phyloP scores from a whole-genome alignment of 2,329 filamentous ascomycete genomes.

The Penicillium sp. region DNA sequence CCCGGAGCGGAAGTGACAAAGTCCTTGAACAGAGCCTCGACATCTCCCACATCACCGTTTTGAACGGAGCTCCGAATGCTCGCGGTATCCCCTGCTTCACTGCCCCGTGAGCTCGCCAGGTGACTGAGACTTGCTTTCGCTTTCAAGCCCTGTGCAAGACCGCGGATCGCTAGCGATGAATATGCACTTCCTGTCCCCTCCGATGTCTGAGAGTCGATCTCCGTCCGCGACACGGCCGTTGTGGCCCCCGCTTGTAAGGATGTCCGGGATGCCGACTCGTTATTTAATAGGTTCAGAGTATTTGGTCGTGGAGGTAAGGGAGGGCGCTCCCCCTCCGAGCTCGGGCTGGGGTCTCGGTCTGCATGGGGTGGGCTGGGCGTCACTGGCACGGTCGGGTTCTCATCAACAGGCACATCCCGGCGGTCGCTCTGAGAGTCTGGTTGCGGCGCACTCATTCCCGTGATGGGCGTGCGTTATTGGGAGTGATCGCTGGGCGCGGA shows the following conservation, averaged over 20 bases:
- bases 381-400: constrained; percentile 8
- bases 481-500: constrained; percentile 20
- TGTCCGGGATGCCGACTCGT: constrained; percentile 34
- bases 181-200: constrained; percentile 68
- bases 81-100: constrained; percentile 50
- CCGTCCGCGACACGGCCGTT: constrained; percentile 78
- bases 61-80: constrained; percentile 53
- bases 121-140: constrained; percentile 41
- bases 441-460: constrained; percentile 22
- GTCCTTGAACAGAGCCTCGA: constrained; percentile 78
- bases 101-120: constrained; percentile 48
- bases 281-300: constrained; percentile 37
- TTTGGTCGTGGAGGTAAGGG: constrained; percentile 49
- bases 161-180: constrained; percentile 49
- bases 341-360: constrained; percentile 20
- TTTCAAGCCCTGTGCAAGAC: constrained; percentile 30
- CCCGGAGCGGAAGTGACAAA: constrained; percentile 52
- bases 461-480: constrained; percentile 24
- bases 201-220: constrained; percentile 74
- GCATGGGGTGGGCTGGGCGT: constrained; percentile 18
- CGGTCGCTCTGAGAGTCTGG: constrained; percentile 12
- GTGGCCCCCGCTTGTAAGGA: constrained; percentile 66
- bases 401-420: constrained; percentile 10
- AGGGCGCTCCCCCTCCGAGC: constrained; percentile 40
- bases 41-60: constrained; percentile 65